phyloP scores from a whole-genome alignment of 257 asterid genomes.

The Solanum piurae region DNA sequence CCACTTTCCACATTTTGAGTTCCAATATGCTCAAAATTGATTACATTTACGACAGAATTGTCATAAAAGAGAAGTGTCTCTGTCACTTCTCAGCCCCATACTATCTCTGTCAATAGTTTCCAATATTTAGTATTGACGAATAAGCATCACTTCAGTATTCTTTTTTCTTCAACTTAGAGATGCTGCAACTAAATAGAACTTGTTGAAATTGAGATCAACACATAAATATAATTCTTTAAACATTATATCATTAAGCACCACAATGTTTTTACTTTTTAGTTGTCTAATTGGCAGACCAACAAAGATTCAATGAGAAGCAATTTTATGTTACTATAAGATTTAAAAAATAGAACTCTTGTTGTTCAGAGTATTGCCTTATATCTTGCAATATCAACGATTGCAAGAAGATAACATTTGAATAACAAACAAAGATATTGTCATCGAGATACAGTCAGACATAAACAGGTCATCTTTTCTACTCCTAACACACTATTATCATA shows the following conservation, averaged over 20 bases:
- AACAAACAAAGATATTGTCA: background rate
- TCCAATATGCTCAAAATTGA: background rate
- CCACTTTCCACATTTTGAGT: background rate
- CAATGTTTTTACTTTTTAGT: background rate
- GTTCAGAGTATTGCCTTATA: background rate
- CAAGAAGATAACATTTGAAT: background rate
- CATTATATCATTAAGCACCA: background rate
- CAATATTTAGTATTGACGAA: background rate
- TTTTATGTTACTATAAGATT: background rate
- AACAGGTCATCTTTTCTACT: background rate
- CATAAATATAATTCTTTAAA: background rate
- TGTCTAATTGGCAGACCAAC: background rate
- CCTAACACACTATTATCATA: background rate
- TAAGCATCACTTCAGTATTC: background rate
- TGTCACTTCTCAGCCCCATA: background rate
- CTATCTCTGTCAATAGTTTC: background rate
- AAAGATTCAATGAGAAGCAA: background rate
- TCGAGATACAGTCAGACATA: background rate
- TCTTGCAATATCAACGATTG: background rate
- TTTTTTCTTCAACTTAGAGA: background rate
- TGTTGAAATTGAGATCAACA: background rate
- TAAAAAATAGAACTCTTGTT: background rate
- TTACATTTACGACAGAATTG: background rate
- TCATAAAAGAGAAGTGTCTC: background rate
- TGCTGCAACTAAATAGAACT: background rate